A percentile compares a stretch with the other conserved stretches of the same genome.
These are phyloP conservation scores for Phyllosticta citriasiana DNA, from an alignment of 2,329 filamentous ascomycete species.

Conservation along the genomic window DNA sequence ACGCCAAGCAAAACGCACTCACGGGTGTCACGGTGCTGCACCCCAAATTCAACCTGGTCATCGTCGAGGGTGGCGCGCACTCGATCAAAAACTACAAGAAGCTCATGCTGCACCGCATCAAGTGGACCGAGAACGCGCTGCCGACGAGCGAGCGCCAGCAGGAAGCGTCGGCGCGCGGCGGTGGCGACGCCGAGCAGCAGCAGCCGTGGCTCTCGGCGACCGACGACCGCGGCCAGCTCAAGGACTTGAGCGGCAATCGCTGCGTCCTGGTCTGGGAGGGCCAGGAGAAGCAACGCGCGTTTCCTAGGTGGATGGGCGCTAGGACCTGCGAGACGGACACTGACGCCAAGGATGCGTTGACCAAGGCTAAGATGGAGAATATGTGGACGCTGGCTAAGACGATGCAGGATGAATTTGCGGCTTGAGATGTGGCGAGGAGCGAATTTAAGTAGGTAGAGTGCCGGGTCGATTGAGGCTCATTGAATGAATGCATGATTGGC, in stretches of 20 bases:
- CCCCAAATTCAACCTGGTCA: slow-evolving; percentile 76
- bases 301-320: slow-evolving; percentile 73
- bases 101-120: slow-evolving; percentile 84
- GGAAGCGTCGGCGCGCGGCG: slow-evolving; percentile 37
- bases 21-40: slow-evolving; percentile 90
- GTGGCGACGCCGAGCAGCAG: slow-evolving; percentile 46
- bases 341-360: slow-evolving; percentile 71
- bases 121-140: slow-evolving; percentile 83
- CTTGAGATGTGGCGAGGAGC: neutral
- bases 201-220: slow-evolving; percentile 69
- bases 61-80: slow-evolving; percentile 84
- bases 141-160: slow-evolving; percentile 47
- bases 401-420: neutral
- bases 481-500: too few relatives aligned
- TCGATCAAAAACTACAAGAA: slow-evolving; percentile 81
- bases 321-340: slow-evolving; percentile 89
- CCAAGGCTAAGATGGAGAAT: slow-evolving; percentile 81
- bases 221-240: slow-evolving; percentile 66
- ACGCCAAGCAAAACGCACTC: slow-evolving; percentile 78
- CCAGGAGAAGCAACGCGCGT: slow-evolving; percentile 67
- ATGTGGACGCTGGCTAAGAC: slow-evolving; percentile 88
- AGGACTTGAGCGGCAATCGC: slow-evolving; percentile 72
- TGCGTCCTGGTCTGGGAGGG: slow-evolving; percentile 87
- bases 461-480: too few relatives aligned
- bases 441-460: too few relatives aligned